These are phyloP conservation scores for Lippia alba DNA, from an alignment of 305 asterid species.

Conservation along the genomic window DNA sequence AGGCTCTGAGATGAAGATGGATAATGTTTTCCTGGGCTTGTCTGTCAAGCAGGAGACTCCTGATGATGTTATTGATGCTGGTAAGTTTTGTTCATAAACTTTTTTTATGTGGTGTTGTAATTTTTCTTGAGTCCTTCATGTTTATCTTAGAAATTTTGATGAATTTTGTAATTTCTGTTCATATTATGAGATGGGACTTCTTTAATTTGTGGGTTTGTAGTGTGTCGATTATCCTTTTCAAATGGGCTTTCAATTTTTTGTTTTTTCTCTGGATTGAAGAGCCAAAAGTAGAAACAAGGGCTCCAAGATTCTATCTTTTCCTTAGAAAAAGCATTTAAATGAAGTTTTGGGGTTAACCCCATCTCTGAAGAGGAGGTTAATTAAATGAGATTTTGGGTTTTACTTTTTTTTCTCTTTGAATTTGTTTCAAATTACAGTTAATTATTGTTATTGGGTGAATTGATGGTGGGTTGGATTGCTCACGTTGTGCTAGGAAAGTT, in stretches of 20 bases:
- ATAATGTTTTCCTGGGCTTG: constrained; percentile 73
- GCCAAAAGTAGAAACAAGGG: constrained; percentile 2
- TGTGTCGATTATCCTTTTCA: neutral
- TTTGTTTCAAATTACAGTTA: neutral
- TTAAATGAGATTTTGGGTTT: neutral
- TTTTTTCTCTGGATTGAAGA: constrained; percentile 7
- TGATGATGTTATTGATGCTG: constrained; percentile 56
- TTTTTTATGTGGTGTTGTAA: neutral
- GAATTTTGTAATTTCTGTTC: neutral
- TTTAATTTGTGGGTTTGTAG: neutral
- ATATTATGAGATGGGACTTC: constrained; percentile 15
- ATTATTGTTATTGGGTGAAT: constrained; percentile 24
- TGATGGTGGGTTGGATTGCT: constrained; percentile 28
- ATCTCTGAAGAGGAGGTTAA: constrained; percentile 2
- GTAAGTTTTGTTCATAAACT: constrained; percentile 35
- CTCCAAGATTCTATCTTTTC: constrained; percentile 7
- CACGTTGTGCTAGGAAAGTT: constrained; percentile 50
- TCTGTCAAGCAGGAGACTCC: constrained; percentile 51
- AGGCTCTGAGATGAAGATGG: constrained; percentile 42
- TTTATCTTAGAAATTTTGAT: neutral
- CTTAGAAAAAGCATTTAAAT: constrained; percentile 6
- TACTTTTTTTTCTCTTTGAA: constrained; percentile 6
- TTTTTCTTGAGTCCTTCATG: constrained; percentile 18
- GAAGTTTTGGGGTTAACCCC: constrained; percentile 9
- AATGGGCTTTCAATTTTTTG: constrained; percentile 1